Base-by-base conservation (phyloP, 768 basidiomycete species). In the Tulasnella sp. region DNA sequence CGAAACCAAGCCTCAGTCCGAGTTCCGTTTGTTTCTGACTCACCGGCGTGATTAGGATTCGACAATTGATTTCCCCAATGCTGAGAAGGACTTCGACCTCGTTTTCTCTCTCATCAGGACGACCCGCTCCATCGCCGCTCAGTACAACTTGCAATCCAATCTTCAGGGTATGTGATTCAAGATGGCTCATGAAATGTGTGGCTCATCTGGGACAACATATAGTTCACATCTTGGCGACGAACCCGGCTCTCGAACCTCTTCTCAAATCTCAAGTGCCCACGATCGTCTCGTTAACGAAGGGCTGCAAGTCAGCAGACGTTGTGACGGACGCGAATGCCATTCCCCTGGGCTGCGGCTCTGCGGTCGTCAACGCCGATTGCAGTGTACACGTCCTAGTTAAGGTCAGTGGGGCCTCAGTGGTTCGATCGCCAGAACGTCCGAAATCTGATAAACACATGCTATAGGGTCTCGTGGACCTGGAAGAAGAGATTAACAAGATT, bases 401-500 rank as follows among this genome's bases (percentile, higher is more conserved):
- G 81, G 94, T 94, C 78, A 68, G 88, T 68, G 17, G 39, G n/a
- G 6, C n/a, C 62, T 3, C 8, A 26, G 32, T 63, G 26, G 62
- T 22, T 6, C 17, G 17, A 22, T 22, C 14, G 5, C 41, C 47
- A 26, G 42, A 34, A 12, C 36, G 72, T 35, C 4, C 34, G 64
- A n/a, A 72, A 62, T 22, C 52, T 68, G 42, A 44, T 70, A 52
- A n/a, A 1, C 11, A 42, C 62, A 35, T 19, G 62, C 12, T 66
- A 17, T 76, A 97, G 94, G 94, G 95, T 32, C 87, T 95, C 47
- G 89, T 99, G 19, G 90, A 98, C 80, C 81, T 96, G 6, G 89
- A 93, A 62, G 87, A 86, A 1, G 96, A 98, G 80, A 90, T 97
- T 62, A 83, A 86, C 44, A 98, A 95, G 80, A 89, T 90, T 74